Conservation (phyloP, 805 yeast genomes). For the Starmerella vitae region DNA sequence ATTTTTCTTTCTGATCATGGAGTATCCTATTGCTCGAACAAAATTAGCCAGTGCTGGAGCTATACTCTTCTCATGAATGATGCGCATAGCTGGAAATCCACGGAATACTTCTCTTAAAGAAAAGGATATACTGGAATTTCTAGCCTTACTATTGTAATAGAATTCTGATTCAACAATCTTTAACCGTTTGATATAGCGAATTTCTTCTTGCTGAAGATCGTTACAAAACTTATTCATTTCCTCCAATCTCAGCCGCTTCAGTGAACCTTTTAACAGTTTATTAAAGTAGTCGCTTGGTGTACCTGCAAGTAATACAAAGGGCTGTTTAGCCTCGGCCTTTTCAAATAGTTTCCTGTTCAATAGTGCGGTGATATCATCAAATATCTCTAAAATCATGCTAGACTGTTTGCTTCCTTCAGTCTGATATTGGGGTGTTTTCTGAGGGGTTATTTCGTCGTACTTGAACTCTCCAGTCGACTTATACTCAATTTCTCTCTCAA, state of each 20-base stretch:
- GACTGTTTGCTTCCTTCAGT: background rate
- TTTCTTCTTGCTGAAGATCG: conserved; percentile 6
- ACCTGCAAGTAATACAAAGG: conserved; percentile 4
- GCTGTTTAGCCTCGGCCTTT: too few species aligned
- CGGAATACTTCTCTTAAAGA: conserved; percentile 3
- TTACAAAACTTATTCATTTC: background rate
- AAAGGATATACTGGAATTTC: background rate
- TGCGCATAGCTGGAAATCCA: conserved; percentile 8
- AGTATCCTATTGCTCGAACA: background rate
- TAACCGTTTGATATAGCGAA: conserved; percentile 4
- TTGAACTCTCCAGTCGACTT: background rate
- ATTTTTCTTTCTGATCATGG: background rate
- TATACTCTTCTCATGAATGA: conserved; percentile 4
- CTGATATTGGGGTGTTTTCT: background rate
- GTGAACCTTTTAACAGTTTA: background rate
- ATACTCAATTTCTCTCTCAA: background rate
- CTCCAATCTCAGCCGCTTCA: background rate
- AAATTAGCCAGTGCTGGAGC: conserved; percentile 1
- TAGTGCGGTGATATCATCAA: conserved; percentile 9
- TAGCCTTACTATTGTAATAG: background rate
- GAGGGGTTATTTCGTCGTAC: background rate
- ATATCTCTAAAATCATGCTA: conserved; percentile 3
- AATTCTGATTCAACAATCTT: conserved; percentile 3
- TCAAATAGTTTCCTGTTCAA: background rate
- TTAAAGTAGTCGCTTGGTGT: conserved; percentile 1